phyloP scores from a whole-genome alignment of 805 yeast species.

The Millerozyma acaciae region DNA sequence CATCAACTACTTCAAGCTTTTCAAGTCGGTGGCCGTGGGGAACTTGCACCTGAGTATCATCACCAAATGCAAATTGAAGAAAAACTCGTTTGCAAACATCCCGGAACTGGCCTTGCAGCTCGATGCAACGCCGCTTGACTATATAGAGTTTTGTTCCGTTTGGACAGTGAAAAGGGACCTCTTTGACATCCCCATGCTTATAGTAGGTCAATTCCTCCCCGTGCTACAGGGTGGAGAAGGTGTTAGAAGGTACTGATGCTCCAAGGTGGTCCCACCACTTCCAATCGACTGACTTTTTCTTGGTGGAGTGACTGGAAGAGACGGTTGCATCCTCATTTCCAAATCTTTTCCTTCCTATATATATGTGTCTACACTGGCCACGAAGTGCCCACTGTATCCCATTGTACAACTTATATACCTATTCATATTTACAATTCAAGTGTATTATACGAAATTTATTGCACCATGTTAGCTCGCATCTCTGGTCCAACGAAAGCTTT shows the following conservation, averaged over 20 bases:
- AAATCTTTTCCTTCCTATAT: too few species aligned
- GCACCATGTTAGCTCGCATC: too few species aligned
- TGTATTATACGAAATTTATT: too few species aligned
- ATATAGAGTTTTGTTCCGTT: slow-evolving; percentile 66
- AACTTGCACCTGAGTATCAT: slow-evolving; percentile 50
- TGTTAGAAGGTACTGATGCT: slow-evolving; percentile 24
- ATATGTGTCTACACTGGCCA: too few species aligned
- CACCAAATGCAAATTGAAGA: slow-evolving; percentile 48
- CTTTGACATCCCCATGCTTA: slow-evolving; percentile 79
- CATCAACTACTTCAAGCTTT: slow-evolving; percentile 65
- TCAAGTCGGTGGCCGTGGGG: slow-evolving; percentile 71
- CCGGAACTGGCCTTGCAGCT: slow-evolving; percentile 1
- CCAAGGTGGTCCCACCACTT: background rate
- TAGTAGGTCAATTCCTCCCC: slow-evolving; percentile 78
- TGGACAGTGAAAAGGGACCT: slow-evolving; percentile 85
- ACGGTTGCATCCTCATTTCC: too few species aligned
- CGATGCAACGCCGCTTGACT: slow-evolving; percentile 21
- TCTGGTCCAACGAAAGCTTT: slow-evolving; percentile 29
- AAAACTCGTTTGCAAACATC: slow-evolving; percentile 17
- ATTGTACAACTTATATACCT: too few species aligned
- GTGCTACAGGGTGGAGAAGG: slow-evolving; percentile 42
- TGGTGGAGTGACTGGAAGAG: background rate
- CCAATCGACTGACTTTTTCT: background rate
- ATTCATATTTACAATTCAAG: too few species aligned
- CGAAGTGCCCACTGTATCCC: too few species aligned